A percentile compares a stretch with the other conserved stretches of the same genome.
phyloP scores from a whole-genome alignment of 1,284 basidiomycete species.

The Tausonia pullulans region DNA sequence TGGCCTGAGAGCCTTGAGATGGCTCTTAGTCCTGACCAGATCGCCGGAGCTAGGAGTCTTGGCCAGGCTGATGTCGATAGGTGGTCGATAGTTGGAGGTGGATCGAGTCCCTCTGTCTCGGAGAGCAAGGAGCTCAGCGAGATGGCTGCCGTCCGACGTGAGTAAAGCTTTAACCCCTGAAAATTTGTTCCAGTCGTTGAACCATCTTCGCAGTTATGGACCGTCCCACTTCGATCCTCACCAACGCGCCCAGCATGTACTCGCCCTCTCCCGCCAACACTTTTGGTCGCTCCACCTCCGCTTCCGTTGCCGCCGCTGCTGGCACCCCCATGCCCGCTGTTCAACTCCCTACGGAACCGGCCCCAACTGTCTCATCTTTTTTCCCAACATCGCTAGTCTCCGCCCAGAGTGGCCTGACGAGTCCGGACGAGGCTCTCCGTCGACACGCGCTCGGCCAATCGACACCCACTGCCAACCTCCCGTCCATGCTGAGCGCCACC shows the following conservation, averaged over 20 bases:
- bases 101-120: background rate
- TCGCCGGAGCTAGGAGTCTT: background rate
- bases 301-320: background rate
- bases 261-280: background rate
- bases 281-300: background rate
- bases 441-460: background rate
- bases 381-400: background rate
- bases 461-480: background rate
- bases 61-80: background rate
- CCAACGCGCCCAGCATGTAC: background rate
- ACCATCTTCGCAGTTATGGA: background rate
- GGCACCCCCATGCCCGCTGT: background rate
- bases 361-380: background rate
- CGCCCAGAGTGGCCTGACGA: background rate
- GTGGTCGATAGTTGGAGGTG: background rate
- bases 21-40: background rate
- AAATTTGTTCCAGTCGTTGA: background rate
- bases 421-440: background rate
- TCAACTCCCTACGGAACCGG: background rate
- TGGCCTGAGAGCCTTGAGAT: background rate
- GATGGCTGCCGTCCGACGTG: background rate
- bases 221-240: background rate
- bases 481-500: background rate
- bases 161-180: background rate
- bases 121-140: background rate